Conservation (phyloP, 345 rosid genomes). For the Kandelia obovata region DNA sequence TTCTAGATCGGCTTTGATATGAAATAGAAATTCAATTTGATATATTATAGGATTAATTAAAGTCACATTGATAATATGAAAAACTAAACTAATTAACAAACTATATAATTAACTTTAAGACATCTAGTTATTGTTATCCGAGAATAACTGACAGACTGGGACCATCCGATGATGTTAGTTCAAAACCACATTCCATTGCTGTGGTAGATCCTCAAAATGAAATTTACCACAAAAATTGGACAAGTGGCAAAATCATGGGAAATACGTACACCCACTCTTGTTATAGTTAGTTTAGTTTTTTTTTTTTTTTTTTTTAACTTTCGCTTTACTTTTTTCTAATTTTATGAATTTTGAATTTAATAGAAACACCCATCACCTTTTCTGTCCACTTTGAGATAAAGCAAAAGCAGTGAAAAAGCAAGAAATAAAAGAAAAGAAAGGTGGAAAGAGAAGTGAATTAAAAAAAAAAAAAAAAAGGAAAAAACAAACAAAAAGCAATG, state of each 20-base stretch:
- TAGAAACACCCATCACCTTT: constrained; percentile 22
- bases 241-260: neutral
- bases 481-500: constrained; percentile 16
- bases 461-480: constrained; percentile 12
- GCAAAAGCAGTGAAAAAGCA: constrained; percentile 72
- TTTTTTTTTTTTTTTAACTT: constrained; percentile 1
- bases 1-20: too few species aligned
- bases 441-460: constrained; percentile 22
- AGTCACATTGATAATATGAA: too few species aligned
- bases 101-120: too few species aligned
- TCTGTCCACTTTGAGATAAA: constrained; percentile 83
- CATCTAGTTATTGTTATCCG: too few species aligned
- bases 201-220: neutral
- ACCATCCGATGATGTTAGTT: too few species aligned
- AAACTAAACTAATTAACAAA: too few species aligned
- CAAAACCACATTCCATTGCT: too few species aligned
- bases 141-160: too few species aligned
- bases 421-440: constrained; percentile 34
- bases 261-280: too few species aligned
- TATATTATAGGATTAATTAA: too few species aligned
- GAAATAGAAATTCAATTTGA: too few species aligned
- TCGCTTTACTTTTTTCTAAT: constrained; percentile 4
- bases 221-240: neutral
- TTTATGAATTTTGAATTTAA: neutral
- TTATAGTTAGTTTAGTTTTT: neutral